Evolutionary conservation across 345 rosid species (phyloP).

Genomic region (Erucastrum elatum): DNA sequence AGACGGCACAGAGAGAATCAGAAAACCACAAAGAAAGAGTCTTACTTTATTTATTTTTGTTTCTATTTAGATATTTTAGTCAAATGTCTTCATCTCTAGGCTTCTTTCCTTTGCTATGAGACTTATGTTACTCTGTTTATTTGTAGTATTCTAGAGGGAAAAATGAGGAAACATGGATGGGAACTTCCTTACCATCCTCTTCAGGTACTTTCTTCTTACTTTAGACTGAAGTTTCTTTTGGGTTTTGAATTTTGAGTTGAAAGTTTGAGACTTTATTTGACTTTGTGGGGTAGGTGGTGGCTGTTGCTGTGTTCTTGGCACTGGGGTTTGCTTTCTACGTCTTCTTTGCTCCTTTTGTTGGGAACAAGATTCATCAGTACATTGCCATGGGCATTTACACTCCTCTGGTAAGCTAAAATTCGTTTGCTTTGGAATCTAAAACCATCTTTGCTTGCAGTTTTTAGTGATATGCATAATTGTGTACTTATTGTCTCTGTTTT

Average conservation of each 20-base stretch:
- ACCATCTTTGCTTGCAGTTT: slow-evolving; percentile 47
- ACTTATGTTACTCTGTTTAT: slow-evolving; percentile 41
- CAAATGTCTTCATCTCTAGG: slow-evolving; percentile 35
- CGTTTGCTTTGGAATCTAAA: background rate
- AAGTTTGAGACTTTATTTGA: slow-evolving; percentile 16
- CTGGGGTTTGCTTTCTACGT: slow-evolving; percentile 97
- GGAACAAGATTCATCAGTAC: slow-evolving; percentile 74
- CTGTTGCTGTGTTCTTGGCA: slow-evolving; percentile 97
- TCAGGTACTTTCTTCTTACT: slow-evolving; percentile 51
- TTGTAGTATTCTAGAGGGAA: slow-evolving; percentile 41
- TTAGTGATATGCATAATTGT: background rate
- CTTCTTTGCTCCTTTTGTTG: slow-evolving; percentile 98
- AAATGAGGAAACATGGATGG: slow-evolving; percentile 99
- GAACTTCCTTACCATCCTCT: slow-evolving; percentile 99
- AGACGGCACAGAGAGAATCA: slow-evolving; percentile 42
- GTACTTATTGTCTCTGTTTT: slow-evolving; percentile 25
- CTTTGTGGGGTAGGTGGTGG: slow-evolving; percentile 72
- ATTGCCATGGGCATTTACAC: slow-evolving; percentile 87
- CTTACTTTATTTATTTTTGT: slow-evolving; percentile 16
- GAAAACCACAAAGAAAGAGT: slow-evolving; percentile 41
- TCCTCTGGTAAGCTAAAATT: slow-evolving; percentile 67
- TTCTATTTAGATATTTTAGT: slow-evolving; percentile 33
- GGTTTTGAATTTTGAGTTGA: slow-evolving; percentile 25
- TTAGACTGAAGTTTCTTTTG: background rate
- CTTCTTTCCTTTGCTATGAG: slow-evolving; percentile 27